phyloP scores from a whole-genome alignment of 345 rosid genomes.

The Zanthoxylum bungeanum region DNA sequence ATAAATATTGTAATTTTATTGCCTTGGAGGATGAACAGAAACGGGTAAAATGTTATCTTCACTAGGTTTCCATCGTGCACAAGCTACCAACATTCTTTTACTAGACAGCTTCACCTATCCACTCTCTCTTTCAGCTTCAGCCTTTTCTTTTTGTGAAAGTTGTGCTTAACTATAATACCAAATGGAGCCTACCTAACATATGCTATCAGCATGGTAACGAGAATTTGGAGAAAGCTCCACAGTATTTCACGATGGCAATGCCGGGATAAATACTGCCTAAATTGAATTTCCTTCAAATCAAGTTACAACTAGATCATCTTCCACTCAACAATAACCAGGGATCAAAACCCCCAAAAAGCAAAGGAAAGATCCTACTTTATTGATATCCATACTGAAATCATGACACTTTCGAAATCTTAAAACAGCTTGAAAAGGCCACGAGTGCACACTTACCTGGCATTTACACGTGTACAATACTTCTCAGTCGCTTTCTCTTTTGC shows the following conservation, averaged over 20 bases:
- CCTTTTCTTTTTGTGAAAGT: too few relatives aligned
- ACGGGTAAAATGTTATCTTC: too few relatives aligned
- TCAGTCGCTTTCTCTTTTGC: neutral
- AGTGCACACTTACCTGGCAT: constrained; percentile 4
- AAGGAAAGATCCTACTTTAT: neutral
- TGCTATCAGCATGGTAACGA: too few relatives aligned
- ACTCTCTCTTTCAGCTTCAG: too few relatives aligned
- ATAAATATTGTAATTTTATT: neutral
- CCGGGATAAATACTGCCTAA: neutral
- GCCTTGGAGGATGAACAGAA: too few relatives aligned
- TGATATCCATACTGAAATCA: neutral
- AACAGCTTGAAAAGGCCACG: constrained; percentile 13
- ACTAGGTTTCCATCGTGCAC: too few relatives aligned
- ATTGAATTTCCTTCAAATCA: neutral
- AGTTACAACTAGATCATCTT: constrained; percentile 8
- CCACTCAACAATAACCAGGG: neutral
- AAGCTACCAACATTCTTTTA: too few relatives aligned
- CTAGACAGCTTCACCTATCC: too few relatives aligned
- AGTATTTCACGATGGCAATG: neutral
- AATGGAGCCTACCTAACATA: too few relatives aligned
- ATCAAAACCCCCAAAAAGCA: neutral
- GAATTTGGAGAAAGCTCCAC: neutral
- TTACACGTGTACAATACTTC: constrained; percentile 19
- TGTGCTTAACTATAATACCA: too few relatives aligned
- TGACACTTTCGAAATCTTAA: constrained; percentile 15